Evolutionary conservation across 2,329 filamentous ascomycete genomes (phyloP).

Genomic region (Neofusicoccum sp.): DNA sequence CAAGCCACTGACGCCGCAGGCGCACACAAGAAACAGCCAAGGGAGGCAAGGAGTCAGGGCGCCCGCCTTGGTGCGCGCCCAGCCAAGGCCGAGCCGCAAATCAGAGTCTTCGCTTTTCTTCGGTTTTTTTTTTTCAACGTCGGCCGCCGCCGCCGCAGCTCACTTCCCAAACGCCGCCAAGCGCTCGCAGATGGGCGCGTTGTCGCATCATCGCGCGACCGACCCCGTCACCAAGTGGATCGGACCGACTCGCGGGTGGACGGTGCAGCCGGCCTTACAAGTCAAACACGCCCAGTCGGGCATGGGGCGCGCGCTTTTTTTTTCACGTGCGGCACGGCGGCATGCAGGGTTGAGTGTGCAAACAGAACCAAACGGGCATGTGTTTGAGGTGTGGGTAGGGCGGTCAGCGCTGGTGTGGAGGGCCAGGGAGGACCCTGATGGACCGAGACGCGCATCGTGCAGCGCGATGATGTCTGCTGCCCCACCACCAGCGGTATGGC

Average conservation of each 20-base stretch:
- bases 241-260: neutral
- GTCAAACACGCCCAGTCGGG: neutral
- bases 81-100: slow-evolving; percentile 4
- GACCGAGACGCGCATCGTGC: neutral
- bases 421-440: slow-evolving; percentile 6
- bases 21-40: neutral
- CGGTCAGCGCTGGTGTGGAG: neutral
- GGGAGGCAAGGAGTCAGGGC: neutral
- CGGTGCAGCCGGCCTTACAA: slow-evolving; percentile 11
- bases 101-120: neutral
- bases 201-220: slow-evolving; percentile 5
- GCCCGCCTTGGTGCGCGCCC: neutral
- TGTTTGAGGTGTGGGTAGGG: neutral
- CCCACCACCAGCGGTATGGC: neutral
- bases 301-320: neutral
- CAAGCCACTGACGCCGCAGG: slow-evolving; percentile 15
- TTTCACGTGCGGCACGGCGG: slow-evolving; percentile 7
- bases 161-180: too few relatives aligned
- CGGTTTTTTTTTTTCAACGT: neutral
- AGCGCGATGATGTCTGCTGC: neutral
- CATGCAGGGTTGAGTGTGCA: neutral
- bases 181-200: too few relatives aligned
- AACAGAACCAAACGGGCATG: neutral
- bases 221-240: neutral
- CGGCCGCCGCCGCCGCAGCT: too few relatives aligned